Evolutionary conservation across 257 asterid genomes (phyloP).

Genomic region (Solanum sitiens): DNA sequence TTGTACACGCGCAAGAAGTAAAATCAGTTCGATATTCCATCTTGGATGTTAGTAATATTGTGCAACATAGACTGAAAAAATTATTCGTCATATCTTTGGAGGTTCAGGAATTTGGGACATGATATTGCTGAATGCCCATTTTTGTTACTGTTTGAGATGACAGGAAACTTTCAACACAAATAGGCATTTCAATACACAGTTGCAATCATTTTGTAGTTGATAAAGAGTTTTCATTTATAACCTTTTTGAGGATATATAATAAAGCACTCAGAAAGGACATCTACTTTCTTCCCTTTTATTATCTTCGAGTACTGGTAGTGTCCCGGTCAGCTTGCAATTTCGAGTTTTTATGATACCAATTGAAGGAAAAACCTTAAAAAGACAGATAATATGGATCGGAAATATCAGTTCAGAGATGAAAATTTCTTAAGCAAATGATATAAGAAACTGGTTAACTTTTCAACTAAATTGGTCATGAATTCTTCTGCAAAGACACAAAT

Average conservation of each 20-base stretch:
- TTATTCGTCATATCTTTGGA: not conserved
- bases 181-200: not conserved
- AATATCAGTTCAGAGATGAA: not conserved
- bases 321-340: not conserved
- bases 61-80: not conserved
- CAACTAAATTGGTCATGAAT: not conserved
- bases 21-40: not conserved
- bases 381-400: not conserved
- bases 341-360: not conserved
- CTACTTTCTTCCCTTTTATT: not conserved
- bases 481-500: not conserved
- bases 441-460: not conserved
- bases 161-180: not conserved
- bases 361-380: not conserved
- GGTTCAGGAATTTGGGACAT: not conserved
- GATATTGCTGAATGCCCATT: not conserved
- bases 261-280: not conserved
- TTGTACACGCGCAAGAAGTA: slow-evolving; percentile 52
- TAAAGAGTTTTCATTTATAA: not conserved
- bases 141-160: not conserved
- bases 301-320: not conserved
- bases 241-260: not conserved
- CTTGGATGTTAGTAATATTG: not conserved
- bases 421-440: not conserved
- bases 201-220: not conserved